Conservation (phyloP, 1,284 basidiomycete species). For the Bondarzewia mesenterica region DNA sequence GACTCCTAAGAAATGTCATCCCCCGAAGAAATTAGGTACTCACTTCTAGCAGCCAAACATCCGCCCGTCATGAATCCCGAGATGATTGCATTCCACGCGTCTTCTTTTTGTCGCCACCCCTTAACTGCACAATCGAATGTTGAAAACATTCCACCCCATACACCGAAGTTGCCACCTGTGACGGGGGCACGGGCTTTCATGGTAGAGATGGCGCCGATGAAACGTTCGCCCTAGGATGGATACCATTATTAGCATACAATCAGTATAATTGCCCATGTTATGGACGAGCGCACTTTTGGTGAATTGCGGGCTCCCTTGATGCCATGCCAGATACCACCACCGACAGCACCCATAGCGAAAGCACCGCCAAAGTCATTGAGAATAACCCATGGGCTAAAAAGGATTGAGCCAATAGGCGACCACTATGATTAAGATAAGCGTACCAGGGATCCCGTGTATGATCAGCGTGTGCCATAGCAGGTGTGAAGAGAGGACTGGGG, state of each 20-base stretch:
- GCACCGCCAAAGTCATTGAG: constrained; percentile 98
- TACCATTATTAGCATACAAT: too few relatives aligned
- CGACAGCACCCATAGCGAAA: constrained; percentile 92
- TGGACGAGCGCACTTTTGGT: constrained; percentile 71
- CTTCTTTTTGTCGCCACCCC: constrained; percentile 96
- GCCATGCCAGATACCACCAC: constrained; percentile 98
- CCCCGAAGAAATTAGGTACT: constrained; percentile 27
- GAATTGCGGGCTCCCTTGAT: constrained; percentile 98
- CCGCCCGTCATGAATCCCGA: constrained; percentile 99
- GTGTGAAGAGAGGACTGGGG: constrained; percentile 11
- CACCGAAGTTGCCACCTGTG: constrained; percentile 95
- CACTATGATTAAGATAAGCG: constrained; percentile 16
- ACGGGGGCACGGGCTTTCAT: constrained; percentile 99
- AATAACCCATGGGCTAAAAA: constrained; percentile 89
- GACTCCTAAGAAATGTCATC: not conserved
- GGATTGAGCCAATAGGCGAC: constrained; percentile 6
- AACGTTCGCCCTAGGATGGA: constrained; percentile 95
- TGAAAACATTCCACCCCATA: constrained; percentile 97
- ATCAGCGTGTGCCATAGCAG: constrained; percentile 75
- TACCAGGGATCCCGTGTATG: constrained; percentile 91
- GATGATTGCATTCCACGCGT: constrained; percentile 98
- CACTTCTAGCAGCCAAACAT: constrained; percentile 89
- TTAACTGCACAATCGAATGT: constrained; percentile 98
- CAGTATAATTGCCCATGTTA: too few relatives aligned
- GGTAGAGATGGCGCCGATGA: constrained; percentile 89